A percentile compares a stretch with the other conserved stretches of the same genome.
Conservation (phyloP, 345 rosid genomes). For the Salix viminalis region DNA sequence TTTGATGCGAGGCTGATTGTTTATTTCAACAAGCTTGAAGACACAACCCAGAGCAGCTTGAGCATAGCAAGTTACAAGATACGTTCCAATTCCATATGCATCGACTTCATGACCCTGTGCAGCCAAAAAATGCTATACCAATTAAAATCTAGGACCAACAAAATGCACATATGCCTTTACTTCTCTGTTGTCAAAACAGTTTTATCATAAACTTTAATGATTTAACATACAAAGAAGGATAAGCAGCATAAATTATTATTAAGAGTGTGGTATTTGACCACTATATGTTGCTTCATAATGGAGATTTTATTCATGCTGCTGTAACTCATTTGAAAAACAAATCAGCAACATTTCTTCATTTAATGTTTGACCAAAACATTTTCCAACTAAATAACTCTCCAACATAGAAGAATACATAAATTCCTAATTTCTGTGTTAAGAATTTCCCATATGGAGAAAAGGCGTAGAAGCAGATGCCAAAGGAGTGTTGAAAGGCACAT, state of each 20-base stretch:
- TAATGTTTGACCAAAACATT: neutral
- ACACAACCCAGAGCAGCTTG: slow-evolving; percentile 98
- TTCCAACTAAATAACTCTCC: neutral
- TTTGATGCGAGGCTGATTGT: slow-evolving; percentile 86
- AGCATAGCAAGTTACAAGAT: slow-evolving; percentile 87
- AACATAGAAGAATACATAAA: neutral
- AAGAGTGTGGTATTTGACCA: neutral
- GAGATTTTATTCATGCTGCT: neutral
- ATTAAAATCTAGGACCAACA: slow-evolving; percentile 2
- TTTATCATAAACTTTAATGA: neutral
- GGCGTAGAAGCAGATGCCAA: neutral
- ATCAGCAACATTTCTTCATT: neutral
- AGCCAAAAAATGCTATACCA: neutral
- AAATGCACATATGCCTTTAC: neutral
- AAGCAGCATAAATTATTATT: neutral
- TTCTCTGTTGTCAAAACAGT: neutral
- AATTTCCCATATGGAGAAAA: neutral
- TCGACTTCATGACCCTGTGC: slow-evolving; percentile 89
- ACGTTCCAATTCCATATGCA: slow-evolving; percentile 87
- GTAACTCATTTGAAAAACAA: neutral
- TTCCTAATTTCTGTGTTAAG: neutral
- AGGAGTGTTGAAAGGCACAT: neutral
- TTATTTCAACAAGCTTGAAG: slow-evolving; percentile 95
- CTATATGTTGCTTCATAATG: neutral
- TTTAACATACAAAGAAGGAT: neutral